Base-by-base conservation (phyloP, 768 basidiomycete species). In the Leccinum rimulosum region DNA sequence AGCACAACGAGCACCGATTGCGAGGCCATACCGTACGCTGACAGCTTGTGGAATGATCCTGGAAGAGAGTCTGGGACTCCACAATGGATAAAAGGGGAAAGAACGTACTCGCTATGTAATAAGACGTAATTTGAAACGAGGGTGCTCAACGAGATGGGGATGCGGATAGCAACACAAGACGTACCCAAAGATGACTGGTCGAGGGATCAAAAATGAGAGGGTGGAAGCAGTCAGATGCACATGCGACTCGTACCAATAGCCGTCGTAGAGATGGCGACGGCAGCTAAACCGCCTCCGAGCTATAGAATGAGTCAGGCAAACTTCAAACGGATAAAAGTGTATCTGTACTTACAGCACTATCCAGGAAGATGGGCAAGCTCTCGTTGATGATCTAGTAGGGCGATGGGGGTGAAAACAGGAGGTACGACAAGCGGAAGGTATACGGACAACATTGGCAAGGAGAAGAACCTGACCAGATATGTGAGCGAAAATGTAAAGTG, bases 311-410 rank as follows among this genome's bases (percentile, higher is more conserved):
- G 52, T 49, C 73, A 73, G 6, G 84, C 84, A 58, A 80, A 82
- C 64, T 89, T 84, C 28, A 88, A 38, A 84, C 83, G 59, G 3
- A 5, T 3, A 17, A 87, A 79, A 74, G 84, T 84, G 31, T 3
- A 1, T 6, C 4, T n/a, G 48, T 30, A 9, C 73, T 60, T 67
- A 83, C 79, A 17, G 89, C 89, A 63, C 84, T 85, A 66, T 92
- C 89, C 50, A 92, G 74, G 70, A 92, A 92, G 48, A 93, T 91
- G 36, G 89, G 89, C 57, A 93, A 81, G 74, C 87, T 88, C 69
- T 92, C 91, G 61, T 93, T 93, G 56, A 92, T 77, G 58, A 92
- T 83, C 90, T 91, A 48, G n/a, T 91, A 48, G n/a, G 11, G 5
- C 8, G 14, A 19, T 10, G 7, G n/a, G 43, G n/a, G 11, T 57